These are phyloP conservation scores for Fraxinus angustifolia DNA, from an alignment of 305 asterid genomes.

Conservation along the genomic window DNA sequence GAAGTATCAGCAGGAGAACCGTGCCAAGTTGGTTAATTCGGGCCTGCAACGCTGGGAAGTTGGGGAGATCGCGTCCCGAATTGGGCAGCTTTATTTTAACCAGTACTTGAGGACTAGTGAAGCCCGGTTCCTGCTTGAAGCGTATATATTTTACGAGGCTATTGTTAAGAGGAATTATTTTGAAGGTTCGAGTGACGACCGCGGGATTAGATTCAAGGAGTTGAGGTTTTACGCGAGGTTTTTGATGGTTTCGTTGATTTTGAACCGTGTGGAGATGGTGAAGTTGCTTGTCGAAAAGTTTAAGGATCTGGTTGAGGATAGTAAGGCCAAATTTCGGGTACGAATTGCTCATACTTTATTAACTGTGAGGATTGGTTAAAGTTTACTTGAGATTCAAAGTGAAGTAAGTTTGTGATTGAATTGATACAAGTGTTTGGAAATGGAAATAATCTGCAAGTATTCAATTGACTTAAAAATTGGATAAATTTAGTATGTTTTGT, in stretches of 20 bases:
- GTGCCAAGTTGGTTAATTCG: conserved; percentile 56
- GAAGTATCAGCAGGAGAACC: conserved; percentile 88
- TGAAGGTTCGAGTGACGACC: conserved; percentile 69
- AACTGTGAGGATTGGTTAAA: not conserved
- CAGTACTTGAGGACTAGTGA: conserved; percentile 96
- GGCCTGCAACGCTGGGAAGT: conserved; percentile 95
- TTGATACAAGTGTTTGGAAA: not conserved
- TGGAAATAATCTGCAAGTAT: not conserved
- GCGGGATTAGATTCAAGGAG: conserved; percentile 86
- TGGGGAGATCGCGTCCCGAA: conserved; percentile 98
- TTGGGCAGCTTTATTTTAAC: conserved; percentile 81
- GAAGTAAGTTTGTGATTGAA: conserved; percentile 14
- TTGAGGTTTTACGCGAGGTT: conserved; percentile 89
- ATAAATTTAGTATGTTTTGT: not conserved
- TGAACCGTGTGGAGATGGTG: conserved; percentile 77
- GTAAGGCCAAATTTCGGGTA: conserved; percentile 77
- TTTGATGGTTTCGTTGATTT: conserved; percentile 75
- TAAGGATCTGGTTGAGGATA: conserved; percentile 68
- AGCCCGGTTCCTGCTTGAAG: conserved; percentile 79
- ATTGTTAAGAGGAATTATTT: conserved; percentile 72
- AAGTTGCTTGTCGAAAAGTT: conserved; percentile 63
- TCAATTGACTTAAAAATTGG: not conserved
- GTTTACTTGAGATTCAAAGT: conserved; percentile 9
- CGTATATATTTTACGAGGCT: conserved; percentile 90
- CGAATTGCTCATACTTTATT: not conserved